Conservation (phyloP, 176 grass and related monocot species). For the barley (Hordeum vulgare) region MorexV3_pseudomolecules_assembly NC_058523.1:457738491-457738990, state of each 20-base stretch:
- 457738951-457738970: slow-evolving; percentile 70
- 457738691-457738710: not conserved
- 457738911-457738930: slow-evolving; percentile 85
- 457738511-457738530: not conserved
- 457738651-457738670: slow-evolving; percentile 2
- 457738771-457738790: slow-evolving; percentile 69
- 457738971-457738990: slow-evolving; percentile 80
- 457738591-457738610: not conserved
- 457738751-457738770: slow-evolving; percentile 56
- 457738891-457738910: slow-evolving; percentile 75
- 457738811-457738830: slow-evolving; percentile 69
- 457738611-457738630: not conserved
- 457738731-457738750: slow-evolving; percentile 69
- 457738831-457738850: slow-evolving; percentile 81
- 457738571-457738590: not conserved
- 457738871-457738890: slow-evolving; percentile 88
- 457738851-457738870: slow-evolving; percentile 80
- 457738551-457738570: not conserved
- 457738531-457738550: not conserved
- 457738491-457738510: too few relatives aligned
- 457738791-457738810: slow-evolving; percentile 68
- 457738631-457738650: not conserved
- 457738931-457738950: slow-evolving; percentile 73
- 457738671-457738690: not conserved
- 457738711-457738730: slow-evolving; percentile 28